A percentile compares a stretch with the other conserved stretches of the same genome.
Evolutionary conservation across 208 protist species (phyloP).

Genomic region (Crithidia expoeki): DNA sequence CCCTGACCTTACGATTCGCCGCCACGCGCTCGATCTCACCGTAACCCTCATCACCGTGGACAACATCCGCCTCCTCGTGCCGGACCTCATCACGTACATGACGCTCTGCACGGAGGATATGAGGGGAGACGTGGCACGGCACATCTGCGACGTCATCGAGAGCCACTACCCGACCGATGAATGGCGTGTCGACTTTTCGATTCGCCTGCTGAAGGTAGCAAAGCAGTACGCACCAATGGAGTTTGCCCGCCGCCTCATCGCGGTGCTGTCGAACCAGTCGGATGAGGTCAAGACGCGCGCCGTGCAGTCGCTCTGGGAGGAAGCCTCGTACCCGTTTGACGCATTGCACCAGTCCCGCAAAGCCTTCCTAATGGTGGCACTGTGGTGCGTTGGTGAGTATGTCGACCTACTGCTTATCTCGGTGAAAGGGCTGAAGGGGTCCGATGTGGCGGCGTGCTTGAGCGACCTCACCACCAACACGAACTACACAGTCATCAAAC

Average conservation of each 20-base stretch:
- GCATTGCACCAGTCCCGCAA: constrained; percentile 79
- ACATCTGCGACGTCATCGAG: constrained; percentile 94
- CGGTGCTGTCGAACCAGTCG: constrained; percentile 81
- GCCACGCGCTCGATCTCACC: constrained; percentile 96
- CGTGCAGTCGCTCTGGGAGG: constrained; percentile 90
- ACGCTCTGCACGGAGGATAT: constrained; percentile 93
- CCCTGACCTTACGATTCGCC: constrained; percentile 96
- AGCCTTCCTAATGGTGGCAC: constrained; percentile 90
- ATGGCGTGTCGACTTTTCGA: constrained; percentile 97
- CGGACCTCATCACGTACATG: constrained; percentile 96
- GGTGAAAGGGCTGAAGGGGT: constrained; percentile 28
- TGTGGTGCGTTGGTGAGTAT: constrained; percentile 98
- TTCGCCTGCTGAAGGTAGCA: constrained; percentile 91
- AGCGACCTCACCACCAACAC: constrained; percentile 79
- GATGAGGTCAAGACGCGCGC: constrained; percentile 91
- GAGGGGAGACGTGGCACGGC: constrained; percentile 91
- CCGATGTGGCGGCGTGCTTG: constrained; percentile 65
- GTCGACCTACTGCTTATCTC: constrained; percentile 81
- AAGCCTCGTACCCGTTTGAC: constrained; percentile 77
- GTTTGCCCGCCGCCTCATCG: constrained; percentile 87
- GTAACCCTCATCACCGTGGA: constrained; percentile 95
- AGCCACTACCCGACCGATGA: constrained; percentile 92
- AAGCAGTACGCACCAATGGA: constrained; percentile 65
- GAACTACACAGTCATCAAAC: constrained; percentile 75
- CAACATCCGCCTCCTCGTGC: constrained; percentile 94